phyloP scores from a whole-genome alignment of 345 rosid species.

The Clausena lansium region DNA sequence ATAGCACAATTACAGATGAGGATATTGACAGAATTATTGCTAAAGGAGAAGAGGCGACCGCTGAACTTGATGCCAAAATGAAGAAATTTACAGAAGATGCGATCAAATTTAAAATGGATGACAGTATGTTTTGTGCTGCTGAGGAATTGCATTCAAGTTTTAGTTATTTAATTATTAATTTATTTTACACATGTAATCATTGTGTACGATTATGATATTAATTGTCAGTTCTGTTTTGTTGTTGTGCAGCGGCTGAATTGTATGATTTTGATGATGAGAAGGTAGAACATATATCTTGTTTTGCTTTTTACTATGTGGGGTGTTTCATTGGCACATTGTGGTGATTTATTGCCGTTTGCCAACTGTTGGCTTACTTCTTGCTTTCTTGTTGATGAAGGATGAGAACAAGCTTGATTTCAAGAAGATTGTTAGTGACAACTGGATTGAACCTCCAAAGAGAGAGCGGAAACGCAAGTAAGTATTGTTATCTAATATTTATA shows the following conservation, averaged over 20 bases:
- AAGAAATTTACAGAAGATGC: constrained; percentile 98
- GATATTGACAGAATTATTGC: constrained; percentile 97
- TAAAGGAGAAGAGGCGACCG: constrained; percentile 94
- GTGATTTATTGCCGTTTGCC: neutral
- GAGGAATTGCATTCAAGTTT: neutral
- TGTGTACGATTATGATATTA: neutral
- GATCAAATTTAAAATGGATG: constrained; percentile 95
- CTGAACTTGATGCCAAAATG: constrained; percentile 99
- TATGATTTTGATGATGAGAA: constrained; percentile 91
- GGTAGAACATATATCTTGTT: constrained; percentile 31
- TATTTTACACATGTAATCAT: neutral
- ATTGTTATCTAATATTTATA: neutral
- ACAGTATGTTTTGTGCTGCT: constrained; percentile 53
- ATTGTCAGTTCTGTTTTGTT: constrained; percentile 4
- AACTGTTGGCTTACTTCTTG: neutral
- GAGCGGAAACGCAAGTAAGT: constrained; percentile 98
- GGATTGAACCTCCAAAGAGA: constrained; percentile 98
- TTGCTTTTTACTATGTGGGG: neutral
- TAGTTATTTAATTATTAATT: neutral
- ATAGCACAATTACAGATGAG: constrained; percentile 95
- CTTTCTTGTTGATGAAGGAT: constrained; percentile 52
- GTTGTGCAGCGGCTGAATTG: constrained; percentile 77
- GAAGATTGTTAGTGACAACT: constrained; percentile 91
- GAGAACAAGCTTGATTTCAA: constrained; percentile 91
- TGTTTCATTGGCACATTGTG: neutral